Percentiles rank a stretch among this genome's conserved stretches.
phyloP scores from a whole-genome alignment of 2,329 filamentous ascomycete genomes.

The Fusarium siculi region DNA sequence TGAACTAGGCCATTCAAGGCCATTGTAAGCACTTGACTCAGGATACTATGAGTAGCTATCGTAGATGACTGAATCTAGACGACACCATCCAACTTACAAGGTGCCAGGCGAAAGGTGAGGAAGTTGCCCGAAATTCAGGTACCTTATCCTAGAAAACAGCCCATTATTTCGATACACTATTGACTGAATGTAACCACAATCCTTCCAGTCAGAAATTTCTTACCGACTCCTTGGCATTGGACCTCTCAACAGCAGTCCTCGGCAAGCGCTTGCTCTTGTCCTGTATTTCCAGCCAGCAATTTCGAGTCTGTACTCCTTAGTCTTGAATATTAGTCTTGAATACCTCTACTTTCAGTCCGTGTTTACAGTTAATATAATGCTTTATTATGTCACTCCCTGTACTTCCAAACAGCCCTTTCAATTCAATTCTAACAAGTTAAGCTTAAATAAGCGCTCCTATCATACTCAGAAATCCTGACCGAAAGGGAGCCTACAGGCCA shows the following conservation, averaged over 20 bases:
- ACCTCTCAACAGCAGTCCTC: neutral
- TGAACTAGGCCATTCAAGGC: no score
- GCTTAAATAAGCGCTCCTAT: neutral
- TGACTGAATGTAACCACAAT: conserved; percentile 6
- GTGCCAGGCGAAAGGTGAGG: neutral
- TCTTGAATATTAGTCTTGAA: neutral
- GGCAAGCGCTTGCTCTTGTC: neutral
- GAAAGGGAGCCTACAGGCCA: neutral
- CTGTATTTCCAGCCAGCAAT: neutral
- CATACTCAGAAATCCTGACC: neutral
- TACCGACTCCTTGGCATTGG: neutral
- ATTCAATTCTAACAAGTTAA: neutral
- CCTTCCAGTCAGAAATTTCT: neutral
- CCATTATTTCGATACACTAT: neutral
- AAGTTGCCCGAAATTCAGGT: conserved; percentile 13
- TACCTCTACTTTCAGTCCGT: no score
- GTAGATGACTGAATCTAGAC: neutral
- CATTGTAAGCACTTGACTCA: neutral
- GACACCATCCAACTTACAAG: neutral
- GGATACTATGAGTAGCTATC: neutral
- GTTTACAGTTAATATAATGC: neutral
- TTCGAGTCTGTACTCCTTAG: neutral
- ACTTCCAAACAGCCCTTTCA: neutral
- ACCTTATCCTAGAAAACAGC: neutral
- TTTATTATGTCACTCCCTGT: neutral